Evolutionary conservation across 31 red algal species (phyloP).

Genomic region (Asparagopsis taxiformis): DNA sequence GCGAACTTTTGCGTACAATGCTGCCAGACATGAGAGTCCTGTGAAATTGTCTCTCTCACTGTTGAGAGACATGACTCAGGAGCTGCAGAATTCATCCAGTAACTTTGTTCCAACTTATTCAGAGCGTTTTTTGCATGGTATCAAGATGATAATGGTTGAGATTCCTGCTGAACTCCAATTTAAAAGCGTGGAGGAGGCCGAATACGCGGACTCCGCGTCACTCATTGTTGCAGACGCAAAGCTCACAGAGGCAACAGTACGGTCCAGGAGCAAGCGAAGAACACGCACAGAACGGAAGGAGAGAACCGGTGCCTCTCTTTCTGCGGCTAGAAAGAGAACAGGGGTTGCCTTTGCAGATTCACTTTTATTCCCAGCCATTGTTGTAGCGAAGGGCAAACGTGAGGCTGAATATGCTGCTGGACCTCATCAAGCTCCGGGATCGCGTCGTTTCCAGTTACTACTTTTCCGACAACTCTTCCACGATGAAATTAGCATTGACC

Average conservation of each 20-base stretch:
- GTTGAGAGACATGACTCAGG: conserved; percentile 50
- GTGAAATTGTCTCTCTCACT: conserved; percentile 62
- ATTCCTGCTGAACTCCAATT: conserved; percentile 26
- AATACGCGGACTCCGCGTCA: conserved; percentile 47
- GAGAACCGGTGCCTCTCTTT: conserved; percentile 34
- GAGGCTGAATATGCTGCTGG: conserved; percentile 38
- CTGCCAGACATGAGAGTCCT: conserved; percentile 53
- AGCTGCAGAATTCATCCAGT: background rate
- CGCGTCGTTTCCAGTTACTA: no score
- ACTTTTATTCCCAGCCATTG: conserved; percentile 63
- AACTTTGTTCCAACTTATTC: conserved; percentile 47
- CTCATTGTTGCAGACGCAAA: conserved; percentile 53
- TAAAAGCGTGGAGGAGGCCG: conserved; percentile 32
- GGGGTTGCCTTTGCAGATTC: conserved; percentile 44
- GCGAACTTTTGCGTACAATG: conserved; percentile 70
- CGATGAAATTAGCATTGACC: no score
- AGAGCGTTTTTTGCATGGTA: conserved; percentile 56
- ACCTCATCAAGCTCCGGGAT: no score
- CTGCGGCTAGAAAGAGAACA: conserved; percentile 41
- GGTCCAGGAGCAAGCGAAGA: conserved; percentile 20
- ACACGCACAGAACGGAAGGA: conserved; percentile 23
- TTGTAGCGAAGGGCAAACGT: conserved; percentile 22
- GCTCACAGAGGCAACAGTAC: conserved; percentile 4
- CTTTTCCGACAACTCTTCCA: no score
- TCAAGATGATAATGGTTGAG: conserved; percentile 53